Percentiles rank a stretch among this genome's conserved stretches.
Evolutionary conservation across 1,139 yeast genomes (phyloP).

Genomic region (Magnusiomyces suaveolens): DNA sequence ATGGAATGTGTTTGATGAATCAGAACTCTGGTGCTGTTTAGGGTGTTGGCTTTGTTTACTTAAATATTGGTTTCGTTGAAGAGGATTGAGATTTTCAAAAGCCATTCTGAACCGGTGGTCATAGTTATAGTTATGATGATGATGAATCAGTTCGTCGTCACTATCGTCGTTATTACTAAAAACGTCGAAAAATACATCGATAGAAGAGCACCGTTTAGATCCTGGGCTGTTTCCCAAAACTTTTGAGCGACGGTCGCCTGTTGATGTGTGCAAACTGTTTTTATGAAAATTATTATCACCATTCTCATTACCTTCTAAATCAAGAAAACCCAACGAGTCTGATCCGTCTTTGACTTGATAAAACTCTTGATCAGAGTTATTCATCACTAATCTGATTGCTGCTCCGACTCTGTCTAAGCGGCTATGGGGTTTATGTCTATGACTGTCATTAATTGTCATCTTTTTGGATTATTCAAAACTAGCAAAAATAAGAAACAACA

Average conservation of each 20-base stretch:
- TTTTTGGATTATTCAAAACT: not conserved
- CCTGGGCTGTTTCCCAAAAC: too few species aligned
- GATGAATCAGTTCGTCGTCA: not conserved
- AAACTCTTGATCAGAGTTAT: not conserved
- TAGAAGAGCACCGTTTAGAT: not conserved
- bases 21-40: not conserved
- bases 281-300: too few species aligned
- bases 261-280: too few species aligned
- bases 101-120: not conserved
- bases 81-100: not conserved
- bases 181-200: not conserved
- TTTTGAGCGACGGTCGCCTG: too few species aligned
- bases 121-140: not conserved
- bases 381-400: not conserved
- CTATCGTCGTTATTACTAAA: not conserved
- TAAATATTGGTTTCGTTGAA: not conserved
- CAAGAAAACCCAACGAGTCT: too few species aligned
- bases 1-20: too few species aligned
- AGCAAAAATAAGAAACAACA: too few species aligned
- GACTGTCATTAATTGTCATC: too few species aligned
- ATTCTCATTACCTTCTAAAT: too few species aligned
- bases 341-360: too few species aligned
- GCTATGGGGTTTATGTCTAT: too few species aligned
- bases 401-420: constrained; percentile 1
- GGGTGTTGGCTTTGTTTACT: too few species aligned